Conservation (phyloP, 176 grass and related monocot genomes). For the Pontederia crassipes region DNA sequence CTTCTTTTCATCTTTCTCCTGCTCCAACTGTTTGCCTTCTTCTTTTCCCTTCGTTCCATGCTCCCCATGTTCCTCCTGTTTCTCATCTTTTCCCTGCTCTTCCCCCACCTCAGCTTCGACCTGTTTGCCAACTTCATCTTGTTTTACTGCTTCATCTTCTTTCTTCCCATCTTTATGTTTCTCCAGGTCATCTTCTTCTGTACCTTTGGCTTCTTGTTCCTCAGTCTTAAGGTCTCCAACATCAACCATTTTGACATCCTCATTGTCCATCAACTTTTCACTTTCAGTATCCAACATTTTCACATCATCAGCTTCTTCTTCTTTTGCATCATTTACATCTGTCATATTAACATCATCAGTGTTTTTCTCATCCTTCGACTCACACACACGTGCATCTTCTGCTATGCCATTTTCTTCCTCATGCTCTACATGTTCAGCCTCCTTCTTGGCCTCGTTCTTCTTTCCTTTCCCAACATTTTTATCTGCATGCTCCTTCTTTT, state of each 20-base stretch:
- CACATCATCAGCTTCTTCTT: slow-evolving; percentile 7
- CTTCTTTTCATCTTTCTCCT: neutral
- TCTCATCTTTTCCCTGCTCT: neutral
- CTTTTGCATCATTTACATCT: neutral
- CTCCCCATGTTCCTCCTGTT: no score
- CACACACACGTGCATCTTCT: neutral
- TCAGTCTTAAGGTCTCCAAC: neutral
- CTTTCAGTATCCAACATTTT: neutral
- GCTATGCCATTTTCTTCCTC: slow-evolving; percentile 26
- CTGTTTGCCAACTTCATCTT: neutral
- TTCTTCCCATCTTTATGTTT: neutral
- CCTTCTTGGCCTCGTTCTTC: slow-evolving; percentile 16
- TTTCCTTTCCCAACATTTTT: neutral
- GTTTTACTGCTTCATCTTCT: neutral
- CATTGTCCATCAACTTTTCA: neutral
- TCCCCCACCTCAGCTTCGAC: neutral
- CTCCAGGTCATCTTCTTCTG: neutral
- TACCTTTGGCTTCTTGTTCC: neutral
- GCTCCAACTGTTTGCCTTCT: neutral
- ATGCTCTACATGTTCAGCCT: neutral
- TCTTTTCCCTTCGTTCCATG: no score
- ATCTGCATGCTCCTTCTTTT: no score
- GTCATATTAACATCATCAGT: neutral
- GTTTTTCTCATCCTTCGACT: neutral
- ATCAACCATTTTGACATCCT: slow-evolving; percentile 12